phyloP scores from a whole-genome alignment of 2,329 filamentous ascomycete genomes.

The Blumeria hordei region DNA sequence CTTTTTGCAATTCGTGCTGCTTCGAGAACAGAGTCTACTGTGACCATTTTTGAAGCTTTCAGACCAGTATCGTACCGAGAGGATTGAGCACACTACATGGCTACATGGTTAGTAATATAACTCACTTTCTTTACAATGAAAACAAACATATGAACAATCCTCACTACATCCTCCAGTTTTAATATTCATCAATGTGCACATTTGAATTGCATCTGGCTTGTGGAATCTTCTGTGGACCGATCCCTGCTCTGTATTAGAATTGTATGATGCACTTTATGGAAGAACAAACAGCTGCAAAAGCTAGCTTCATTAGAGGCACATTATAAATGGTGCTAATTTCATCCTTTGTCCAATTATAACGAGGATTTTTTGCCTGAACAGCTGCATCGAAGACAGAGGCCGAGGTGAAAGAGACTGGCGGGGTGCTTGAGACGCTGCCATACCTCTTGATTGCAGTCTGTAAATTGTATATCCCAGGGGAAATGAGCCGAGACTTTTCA shows the following conservation, averaged over 20 bases:
- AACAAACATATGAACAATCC: conserved; percentile 52
- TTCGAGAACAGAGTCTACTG: conserved; percentile 57
- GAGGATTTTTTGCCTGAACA: conserved; percentile 31
- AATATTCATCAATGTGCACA: conserved; percentile 92
- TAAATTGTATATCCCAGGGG: conserved; percentile 4
- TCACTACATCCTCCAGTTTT: conserved; percentile 83
- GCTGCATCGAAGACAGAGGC: conserved; percentile 19
- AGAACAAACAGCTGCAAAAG: conserved; percentile 41
- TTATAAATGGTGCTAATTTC: conserved; percentile 67
- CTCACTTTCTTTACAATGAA: not conserved
- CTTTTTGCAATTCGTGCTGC: conserved; percentile 55
- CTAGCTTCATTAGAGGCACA: conserved; percentile 55
- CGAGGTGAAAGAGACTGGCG: conserved; percentile 2
- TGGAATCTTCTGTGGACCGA: conserved; percentile 68
- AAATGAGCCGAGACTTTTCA: conserved; percentile 4
- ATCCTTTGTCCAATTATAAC: conserved; percentile 57
- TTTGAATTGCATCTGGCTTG: conserved; percentile 59
- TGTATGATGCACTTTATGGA: not conserved
- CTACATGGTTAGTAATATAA: not conserved
- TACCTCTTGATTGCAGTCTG: conserved; percentile 5
- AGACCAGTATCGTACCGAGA: conserved; percentile 57
- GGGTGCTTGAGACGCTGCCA: conserved; percentile 7
- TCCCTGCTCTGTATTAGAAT: conserved; percentile 24
- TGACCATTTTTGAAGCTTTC: conserved; percentile 54
- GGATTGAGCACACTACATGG: conserved; percentile 45